Percentiles rank a stretch among this genome's conserved stretches.
These are phyloP conservation scores for Linum tenue DNA, from an alignment of 345 rosid species.

Conservation along the genomic window DNA sequence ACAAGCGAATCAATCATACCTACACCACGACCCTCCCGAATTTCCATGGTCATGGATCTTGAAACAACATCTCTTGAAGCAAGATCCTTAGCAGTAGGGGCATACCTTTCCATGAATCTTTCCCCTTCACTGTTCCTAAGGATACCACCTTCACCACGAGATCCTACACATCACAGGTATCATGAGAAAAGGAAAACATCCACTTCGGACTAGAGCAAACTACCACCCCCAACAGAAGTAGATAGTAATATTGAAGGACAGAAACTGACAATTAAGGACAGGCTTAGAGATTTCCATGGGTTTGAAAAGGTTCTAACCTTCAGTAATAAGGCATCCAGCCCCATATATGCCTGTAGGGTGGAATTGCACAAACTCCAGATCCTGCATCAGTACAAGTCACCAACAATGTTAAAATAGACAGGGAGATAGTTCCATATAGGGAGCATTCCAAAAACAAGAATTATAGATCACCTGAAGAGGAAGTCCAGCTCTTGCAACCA, in stretches of 20 bases:
- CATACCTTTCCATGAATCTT: constrained; percentile 97
- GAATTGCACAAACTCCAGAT: constrained; percentile 95
- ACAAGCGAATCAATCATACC: constrained; percentile 39
- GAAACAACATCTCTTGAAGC: constrained; percentile 99
- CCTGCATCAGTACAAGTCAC: constrained; percentile 36
- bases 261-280: not conserved
- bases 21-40: constrained; percentile 98
- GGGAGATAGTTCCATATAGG: not conserved
- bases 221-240: not conserved
- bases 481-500: constrained; percentile 93
- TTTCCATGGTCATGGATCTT: constrained; percentile 99
- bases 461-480: constrained; percentile 62
- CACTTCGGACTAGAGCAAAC: not conserved
- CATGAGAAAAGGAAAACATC: constrained; percentile 2
- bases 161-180: constrained; percentile 42
- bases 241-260: not conserved
- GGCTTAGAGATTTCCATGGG: not conserved
- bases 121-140: constrained; percentile 97
- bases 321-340: constrained; percentile 93
- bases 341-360: constrained; percentile 99
- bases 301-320: constrained; percentile 43
- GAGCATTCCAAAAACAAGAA: constrained; percentile 8
- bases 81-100: constrained; percentile 99
- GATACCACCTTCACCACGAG: constrained; percentile 99
- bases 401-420: constrained; percentile 7